A percentile compares a stretch with the other conserved stretches of the same genome.
Evolutionary conservation across 225 moss, liverwort and hornwort species (phyloP).

Genomic region (Polytrichum commune): DNA sequence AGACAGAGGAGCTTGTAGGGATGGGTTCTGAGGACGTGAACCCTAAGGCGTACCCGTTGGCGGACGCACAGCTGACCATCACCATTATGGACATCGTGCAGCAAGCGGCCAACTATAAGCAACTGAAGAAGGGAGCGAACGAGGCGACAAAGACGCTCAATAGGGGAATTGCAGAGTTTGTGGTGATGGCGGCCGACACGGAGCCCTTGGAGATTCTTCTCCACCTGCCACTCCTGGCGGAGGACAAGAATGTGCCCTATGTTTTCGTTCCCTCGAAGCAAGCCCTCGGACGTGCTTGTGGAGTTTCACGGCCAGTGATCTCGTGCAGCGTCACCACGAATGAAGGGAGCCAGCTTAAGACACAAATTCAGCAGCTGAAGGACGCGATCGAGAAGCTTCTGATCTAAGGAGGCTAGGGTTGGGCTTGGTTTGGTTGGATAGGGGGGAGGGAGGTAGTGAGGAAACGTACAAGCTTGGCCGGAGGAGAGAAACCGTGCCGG

Average conservation of each 20-base stretch:
- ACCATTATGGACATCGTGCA: constrained; percentile 96
- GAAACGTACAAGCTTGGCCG: neutral
- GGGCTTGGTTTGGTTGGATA: too few species aligned
- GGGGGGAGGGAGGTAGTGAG: neutral
- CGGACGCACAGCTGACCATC: constrained; percentile 78
- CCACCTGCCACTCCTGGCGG: constrained; percentile 91
- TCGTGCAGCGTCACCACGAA: constrained; percentile 95
- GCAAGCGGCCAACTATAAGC: constrained; percentile 98
- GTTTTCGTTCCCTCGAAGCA: constrained; percentile 98
- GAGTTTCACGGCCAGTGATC: constrained; percentile 90
- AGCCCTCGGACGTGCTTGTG: constrained; percentile 89
- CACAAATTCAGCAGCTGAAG: constrained; percentile 95
- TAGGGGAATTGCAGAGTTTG: constrained; percentile 97
- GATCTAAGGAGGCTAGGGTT: constrained; percentile 29
- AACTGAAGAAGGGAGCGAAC: constrained; percentile 97
- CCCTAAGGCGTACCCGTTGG: constrained; percentile 91
- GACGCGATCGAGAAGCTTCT: constrained; percentile 94
- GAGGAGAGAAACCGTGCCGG: constrained; percentile 34
- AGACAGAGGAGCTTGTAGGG: neutral
- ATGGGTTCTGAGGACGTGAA: constrained; percentile 77
- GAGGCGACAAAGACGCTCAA: constrained; percentile 98
- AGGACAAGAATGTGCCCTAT: constrained; percentile 99
- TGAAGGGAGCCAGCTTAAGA: constrained; percentile 91
- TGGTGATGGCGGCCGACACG: constrained; percentile 98
- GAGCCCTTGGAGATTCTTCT: constrained; percentile 93